A percentile compares a stretch with the other conserved stretches of the same genome.
Conservation (phyloP, 768 basidiomycete genomes). For the Suillus hirtellus region DNA sequence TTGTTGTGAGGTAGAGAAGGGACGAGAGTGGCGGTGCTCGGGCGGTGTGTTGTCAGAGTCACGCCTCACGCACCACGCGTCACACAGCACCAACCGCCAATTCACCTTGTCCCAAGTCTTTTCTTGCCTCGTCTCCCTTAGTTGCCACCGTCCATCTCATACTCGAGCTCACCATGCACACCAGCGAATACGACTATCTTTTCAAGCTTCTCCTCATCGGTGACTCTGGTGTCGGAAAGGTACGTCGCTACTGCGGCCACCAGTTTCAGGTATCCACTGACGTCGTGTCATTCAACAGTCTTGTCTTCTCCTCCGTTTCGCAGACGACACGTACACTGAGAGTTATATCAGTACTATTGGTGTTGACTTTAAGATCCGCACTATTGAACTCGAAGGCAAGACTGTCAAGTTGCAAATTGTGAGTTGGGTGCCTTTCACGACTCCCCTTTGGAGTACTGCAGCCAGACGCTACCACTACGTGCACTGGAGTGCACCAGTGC, state of each 20-base stretch:
- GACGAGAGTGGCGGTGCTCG: slow-evolving; percentile 19
- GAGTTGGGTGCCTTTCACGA: slow-evolving; percentile 35
- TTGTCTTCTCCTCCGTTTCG: slow-evolving; percentile 87
- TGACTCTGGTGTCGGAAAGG: slow-evolving; percentile 95
- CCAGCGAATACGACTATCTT: slow-evolving; percentile 93
- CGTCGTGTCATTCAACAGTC: slow-evolving; percentile 56
- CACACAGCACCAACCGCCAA: slow-evolving; percentile 33
- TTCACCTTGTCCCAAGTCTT: slow-evolving; percentile 40
- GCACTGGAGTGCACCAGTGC: neutral
- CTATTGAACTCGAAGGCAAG: slow-evolving; percentile 98
- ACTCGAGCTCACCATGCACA: slow-evolving; percentile 62
- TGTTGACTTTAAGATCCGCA: slow-evolving; percentile 98
- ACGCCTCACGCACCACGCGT: slow-evolving; percentile 33
- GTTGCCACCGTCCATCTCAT: slow-evolving; percentile 20
- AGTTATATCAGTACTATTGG: slow-evolving; percentile 98
- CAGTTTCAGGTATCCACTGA: slow-evolving; percentile 24
- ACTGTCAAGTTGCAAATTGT: slow-evolving; percentile 98
- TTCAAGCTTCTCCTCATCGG: slow-evolving; percentile 96
- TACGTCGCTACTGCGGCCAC: slow-evolving; percentile 33
- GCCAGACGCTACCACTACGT: neutral
- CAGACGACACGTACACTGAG: slow-evolving; percentile 97
- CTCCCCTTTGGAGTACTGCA: slow-evolving; percentile 9
- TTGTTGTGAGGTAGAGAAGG: slow-evolving; percentile 8
- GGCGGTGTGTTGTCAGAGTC: slow-evolving; percentile 28
- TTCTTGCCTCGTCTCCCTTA: slow-evolving; percentile 34